Conservation (phyloP, 2,329 filamentous ascomycete species). For the Hypoxylon sp. region DNA sequence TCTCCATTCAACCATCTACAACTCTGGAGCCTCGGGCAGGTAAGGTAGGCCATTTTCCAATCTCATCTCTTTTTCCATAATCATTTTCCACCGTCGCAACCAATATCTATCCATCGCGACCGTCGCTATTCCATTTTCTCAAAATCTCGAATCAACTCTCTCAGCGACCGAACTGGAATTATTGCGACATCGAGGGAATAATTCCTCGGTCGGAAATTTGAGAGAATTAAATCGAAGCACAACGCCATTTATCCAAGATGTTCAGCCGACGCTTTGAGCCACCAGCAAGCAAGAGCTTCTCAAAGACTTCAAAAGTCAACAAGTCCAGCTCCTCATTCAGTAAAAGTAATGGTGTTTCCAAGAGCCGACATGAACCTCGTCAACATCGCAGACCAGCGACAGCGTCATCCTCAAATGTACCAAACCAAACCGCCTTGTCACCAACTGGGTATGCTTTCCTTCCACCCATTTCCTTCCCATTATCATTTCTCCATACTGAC, state of each 20-base stretch:
- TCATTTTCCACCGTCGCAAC: constrained; percentile 37
- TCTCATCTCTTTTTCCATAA: constrained; percentile 36
- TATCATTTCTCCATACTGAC: constrained; percentile 31
- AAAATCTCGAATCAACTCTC: not conserved
- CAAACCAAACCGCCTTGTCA: constrained; percentile 58
- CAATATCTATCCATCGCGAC: constrained; percentile 8
- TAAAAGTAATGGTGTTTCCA: constrained; percentile 68
- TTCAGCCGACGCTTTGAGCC: constrained; percentile 64
- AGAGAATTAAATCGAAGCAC: constrained; percentile 26
- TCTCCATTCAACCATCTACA: constrained; percentile 42
- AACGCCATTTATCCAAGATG: constrained; percentile 57
- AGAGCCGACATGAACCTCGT: constrained; percentile 67
- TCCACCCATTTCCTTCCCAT: constrained; percentile 6
- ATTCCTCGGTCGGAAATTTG: constrained; percentile 37
- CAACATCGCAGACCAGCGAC: constrained; percentile 63
- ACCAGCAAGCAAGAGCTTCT: constrained; percentile 65
- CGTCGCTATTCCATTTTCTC: not conserved
- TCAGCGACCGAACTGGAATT: constrained; percentile 16
- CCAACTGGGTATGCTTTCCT: constrained; percentile 61
- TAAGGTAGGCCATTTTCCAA: constrained; percentile 50
- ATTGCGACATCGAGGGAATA: constrained; percentile 25
- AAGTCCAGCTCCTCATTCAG: constrained; percentile 70
- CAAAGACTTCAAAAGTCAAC: constrained; percentile 65
- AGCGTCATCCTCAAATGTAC: constrained; percentile 57
- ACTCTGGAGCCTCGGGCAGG: constrained; percentile 46